A percentile compares a stretch with the other conserved stretches of the same genome.
phyloP scores from a whole-genome alignment of 106 monocot species.

The Chionographis japonica region DNA sequence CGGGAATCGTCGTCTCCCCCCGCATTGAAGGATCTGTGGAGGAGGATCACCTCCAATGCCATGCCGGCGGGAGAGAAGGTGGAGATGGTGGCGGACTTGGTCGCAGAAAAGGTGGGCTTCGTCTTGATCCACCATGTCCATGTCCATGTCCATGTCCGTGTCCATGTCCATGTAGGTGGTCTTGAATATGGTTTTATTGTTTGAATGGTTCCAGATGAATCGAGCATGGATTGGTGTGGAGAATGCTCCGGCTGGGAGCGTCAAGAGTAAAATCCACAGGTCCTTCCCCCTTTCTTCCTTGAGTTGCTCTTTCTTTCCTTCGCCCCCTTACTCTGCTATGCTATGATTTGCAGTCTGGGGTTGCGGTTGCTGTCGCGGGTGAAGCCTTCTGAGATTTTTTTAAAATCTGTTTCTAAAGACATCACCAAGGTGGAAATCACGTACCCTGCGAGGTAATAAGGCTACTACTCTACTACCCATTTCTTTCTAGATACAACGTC shows the following conservation, averaged over 20 bases:
- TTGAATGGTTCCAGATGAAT: conserved; percentile 63
- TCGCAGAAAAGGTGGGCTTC: conserved; percentile 58
- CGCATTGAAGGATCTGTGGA: conserved; percentile 55
- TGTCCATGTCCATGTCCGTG: not conserved
- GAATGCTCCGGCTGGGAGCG: conserved; percentile 65
- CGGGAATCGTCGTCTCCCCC: conserved; percentile 20
- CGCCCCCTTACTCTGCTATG: not conserved
- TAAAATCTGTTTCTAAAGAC: conserved; percentile 82
- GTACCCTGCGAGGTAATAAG: conserved; percentile 68
- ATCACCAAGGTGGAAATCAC: conserved; percentile 71
- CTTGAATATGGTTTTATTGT: not conserved
- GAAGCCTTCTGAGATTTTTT: conserved; percentile 80
- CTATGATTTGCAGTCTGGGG: conserved; percentile 59
- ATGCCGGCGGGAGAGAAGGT: conserved; percentile 32
- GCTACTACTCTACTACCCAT: not conserved
- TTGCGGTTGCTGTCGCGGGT: conserved; percentile 70
- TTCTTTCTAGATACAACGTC: too few species aligned
- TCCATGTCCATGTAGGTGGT: not conserved
- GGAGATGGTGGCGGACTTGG: conserved; percentile 67
- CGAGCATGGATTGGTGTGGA: conserved; percentile 58
- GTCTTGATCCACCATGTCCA: not conserved
- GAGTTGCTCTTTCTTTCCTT: too few species aligned
- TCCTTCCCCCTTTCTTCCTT: too few species aligned
- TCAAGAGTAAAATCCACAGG: conserved; percentile 83
- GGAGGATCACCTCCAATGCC: conserved; percentile 22